Evolutionary conservation across 2,329 filamentous ascomycete species (phyloP), one percentile per base, ranked within the genome.

Genomic region (Fusarium incarnatum): DNA sequence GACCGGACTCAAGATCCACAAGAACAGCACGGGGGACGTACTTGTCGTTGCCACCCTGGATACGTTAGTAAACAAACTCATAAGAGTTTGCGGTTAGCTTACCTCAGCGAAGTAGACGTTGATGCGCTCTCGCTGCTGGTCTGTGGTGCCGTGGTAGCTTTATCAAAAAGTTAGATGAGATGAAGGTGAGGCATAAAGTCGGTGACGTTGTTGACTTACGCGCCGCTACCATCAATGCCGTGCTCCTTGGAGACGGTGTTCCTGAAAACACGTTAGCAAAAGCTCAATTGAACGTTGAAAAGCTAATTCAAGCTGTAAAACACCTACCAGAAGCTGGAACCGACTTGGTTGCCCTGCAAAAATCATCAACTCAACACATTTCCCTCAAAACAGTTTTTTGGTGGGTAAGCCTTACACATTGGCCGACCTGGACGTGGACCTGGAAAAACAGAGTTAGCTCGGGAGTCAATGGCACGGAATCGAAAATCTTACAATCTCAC

Each of bases 341-440:
- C 96, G 79, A 98, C 97, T 93, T 99, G 96, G 92, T 99, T 98
- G 90, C 96, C 96, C 95, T 98, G 79, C 60, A 67, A 77, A 49
- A 37, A 10, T 61, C 59, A 63, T 63, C 41, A 63, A 60, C 44
- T 66, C 63, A 66, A 54, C 48, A 70, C 52, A 50, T 67, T 20
- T 53, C 45, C 60, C 57, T 50, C 63, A 54, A 49, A 28, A 8
- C 27, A 50, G 66, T 64, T 61, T 61, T 42, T 41, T 79, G 85
- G 77, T 83, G 80, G 85, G 77, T 83, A 80, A 77, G 44, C 85
- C 85, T 85, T 86, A 98, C 94, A 88, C 96, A 98, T 91, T 99
- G 96, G 85, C 96, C 96, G 89, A 96, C 98, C 88, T 99, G 96
- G 79, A 99, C 93, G 87, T 99, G 96, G 86, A 98, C 94, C 94